These are phyloP conservation scores for Thermothelomyces thermophilus DNA, from an alignment of 2,329 filamentous ascomycete genomes.

Conservation along the genomic window DNA sequence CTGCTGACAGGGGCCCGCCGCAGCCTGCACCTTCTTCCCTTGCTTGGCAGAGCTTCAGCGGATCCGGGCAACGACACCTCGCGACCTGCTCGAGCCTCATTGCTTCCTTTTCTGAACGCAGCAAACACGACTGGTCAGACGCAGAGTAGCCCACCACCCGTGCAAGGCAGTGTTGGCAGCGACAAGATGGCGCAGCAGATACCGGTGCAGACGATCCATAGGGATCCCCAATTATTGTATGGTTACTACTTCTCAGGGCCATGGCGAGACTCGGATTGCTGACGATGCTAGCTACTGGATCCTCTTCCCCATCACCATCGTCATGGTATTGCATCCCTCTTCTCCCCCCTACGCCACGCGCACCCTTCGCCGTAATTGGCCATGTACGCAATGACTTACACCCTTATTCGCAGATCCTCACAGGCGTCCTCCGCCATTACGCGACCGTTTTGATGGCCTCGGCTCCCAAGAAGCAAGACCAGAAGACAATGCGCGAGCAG, in stretches of 20 bases:
- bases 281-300: conserved; percentile 81
- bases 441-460: conserved; percentile 84
- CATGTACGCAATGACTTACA: conserved; percentile 4
- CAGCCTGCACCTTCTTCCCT: not conserved
- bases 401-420: conserved; percentile 58
- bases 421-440: conserved; percentile 93
- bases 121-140: not conserved
- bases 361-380: not conserved
- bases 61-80: conserved; percentile 11
- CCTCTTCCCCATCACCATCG: conserved; percentile 89
- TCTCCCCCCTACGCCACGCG: not conserved
- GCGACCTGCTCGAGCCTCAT: not conserved
- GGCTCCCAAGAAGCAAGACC: conserved; percentile 73
- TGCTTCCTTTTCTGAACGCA: not conserved
- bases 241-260: conserved; percentile 30
- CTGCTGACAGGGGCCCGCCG: conserved; percentile 11
- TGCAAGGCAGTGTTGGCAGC: conserved; percentile 8
- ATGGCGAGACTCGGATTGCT: not conserved
- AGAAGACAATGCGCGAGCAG: conserved; percentile 75
- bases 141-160: not conserved
- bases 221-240: conserved; percentile 97
- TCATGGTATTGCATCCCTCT: conserved; percentile 61
- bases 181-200: conserved; percentile 72
- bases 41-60: conserved; percentile 14
- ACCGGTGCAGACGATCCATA: conserved; percentile 87